Evolutionary conservation across 2,329 filamentous ascomycete genomes (phyloP).

Genomic region (Juglanconis juglandina): DNA sequence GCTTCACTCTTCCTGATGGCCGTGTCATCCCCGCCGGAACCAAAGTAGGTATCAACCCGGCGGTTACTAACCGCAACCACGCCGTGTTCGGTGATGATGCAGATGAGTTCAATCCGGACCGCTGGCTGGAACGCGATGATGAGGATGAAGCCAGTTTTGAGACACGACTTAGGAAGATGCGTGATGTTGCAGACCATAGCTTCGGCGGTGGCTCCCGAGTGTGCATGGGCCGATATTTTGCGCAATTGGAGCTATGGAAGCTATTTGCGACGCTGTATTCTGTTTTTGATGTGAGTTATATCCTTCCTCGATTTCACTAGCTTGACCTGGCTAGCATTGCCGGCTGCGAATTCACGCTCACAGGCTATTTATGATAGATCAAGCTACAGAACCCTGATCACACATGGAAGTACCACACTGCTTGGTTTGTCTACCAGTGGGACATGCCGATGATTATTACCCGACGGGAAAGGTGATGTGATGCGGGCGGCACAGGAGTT

Average conservation of each 20-base stretch:
- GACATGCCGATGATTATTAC: slow-evolving; percentile 5
- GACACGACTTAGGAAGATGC: neutral
- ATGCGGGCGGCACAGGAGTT: no score
- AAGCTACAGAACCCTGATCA: neutral
- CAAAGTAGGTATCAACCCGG: slow-evolving; percentile 3
- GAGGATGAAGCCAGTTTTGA: neutral
- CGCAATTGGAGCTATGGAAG: slow-evolving; percentile 9
- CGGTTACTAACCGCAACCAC: slow-evolving; percentile 4
- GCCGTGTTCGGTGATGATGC: slow-evolving; percentile 1
- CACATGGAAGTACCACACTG: slow-evolving; percentile 1
- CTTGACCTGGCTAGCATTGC: no score
- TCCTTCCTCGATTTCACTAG: neutral
- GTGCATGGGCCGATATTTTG: slow-evolving; percentile 8
- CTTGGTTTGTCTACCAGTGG: slow-evolving; percentile 8
- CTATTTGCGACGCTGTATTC: slow-evolving; percentile 10
- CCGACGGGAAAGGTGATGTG: neutral
- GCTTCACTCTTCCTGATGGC: neutral
- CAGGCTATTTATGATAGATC: neutral
- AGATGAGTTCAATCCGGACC: slow-evolving; percentile 4
- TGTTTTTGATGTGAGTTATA: slow-evolving; percentile 5
- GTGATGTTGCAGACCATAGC: slow-evolving; percentile 1
- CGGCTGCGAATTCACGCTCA: neutral
- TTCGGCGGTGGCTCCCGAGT: slow-evolving; percentile 6
- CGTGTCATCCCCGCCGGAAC: slow-evolving; percentile 3
- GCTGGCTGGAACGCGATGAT: neutral